A percentile compares a stretch with the other conserved stretches of the same genome.
These are phyloP conservation scores for Hordeum pubiflorum DNA, from an alignment of 202 grass and related monocot species.

Conservation along the genomic window DNA sequence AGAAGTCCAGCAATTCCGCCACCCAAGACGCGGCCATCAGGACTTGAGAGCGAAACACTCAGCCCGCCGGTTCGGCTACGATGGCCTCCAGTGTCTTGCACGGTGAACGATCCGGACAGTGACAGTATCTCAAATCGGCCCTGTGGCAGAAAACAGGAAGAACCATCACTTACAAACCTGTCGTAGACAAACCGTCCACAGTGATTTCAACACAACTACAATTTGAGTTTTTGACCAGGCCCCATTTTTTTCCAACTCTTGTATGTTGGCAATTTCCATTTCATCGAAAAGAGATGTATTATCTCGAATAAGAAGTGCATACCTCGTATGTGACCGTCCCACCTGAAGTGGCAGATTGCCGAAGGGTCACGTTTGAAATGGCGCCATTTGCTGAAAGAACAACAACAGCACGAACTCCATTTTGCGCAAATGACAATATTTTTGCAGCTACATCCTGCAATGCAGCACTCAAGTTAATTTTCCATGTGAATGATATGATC, in stretches of 20 bases:
- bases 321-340: conserved; percentile 99
- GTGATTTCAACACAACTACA: not conserved
- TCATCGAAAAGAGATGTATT: not conserved
- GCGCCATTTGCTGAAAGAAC: conserved; percentile 94
- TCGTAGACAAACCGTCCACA: not conserved
- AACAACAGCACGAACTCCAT: conserved; percentile 58
- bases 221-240: not conserved
- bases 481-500: too few species aligned
- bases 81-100: conserved; percentile 64
- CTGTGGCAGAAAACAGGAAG: conserved; percentile 30
- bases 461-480: not conserved
- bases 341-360: conserved; percentile 82
- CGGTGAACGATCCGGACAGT: conserved; percentile 77
- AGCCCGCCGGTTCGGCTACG: conserved; percentile 81
- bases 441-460: conserved; percentile 86
- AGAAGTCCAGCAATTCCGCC: conserved; percentile 85
- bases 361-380: conserved; percentile 95
- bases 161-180: not conserved
- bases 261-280: not conserved
- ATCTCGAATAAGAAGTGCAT: conserved; percentile 4
- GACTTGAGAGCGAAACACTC: conserved; percentile 84
- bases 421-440: conserved; percentile 89
- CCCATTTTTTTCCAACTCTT: not conserved
- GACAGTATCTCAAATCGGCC: conserved; percentile 98
- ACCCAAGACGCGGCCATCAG: conserved; percentile 84